These are phyloP conservation scores for Penstemon barbatus DNA, from an alignment of 257 asterid genomes.

Conservation along the genomic window DNA sequence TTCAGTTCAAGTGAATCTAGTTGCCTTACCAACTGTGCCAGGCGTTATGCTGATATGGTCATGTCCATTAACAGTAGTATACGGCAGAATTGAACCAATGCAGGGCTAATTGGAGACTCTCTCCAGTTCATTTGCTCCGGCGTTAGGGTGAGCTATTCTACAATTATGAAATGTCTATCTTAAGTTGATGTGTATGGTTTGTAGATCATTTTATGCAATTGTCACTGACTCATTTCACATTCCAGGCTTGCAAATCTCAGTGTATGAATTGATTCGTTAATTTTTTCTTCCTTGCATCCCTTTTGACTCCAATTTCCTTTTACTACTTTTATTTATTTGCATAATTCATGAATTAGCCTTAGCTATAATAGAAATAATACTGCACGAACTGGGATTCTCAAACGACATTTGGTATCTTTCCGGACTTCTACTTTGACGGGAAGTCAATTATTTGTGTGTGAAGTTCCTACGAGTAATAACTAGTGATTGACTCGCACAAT, in stretches of 20 bases:
- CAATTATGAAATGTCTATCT: neutral
- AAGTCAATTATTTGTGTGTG: no score
- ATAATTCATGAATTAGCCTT: no score
- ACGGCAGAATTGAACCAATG: neutral
- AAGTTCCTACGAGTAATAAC: no score
- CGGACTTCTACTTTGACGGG: no score
- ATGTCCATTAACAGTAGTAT: constrained; percentile 19
- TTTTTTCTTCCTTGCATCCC: neutral
- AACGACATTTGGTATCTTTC: no score
- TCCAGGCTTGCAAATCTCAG: neutral
- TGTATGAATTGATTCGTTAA: no score
- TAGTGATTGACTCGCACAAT: no score
- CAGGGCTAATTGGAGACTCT: neutral
- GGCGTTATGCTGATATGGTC: constrained; percentile 25
- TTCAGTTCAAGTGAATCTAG: constrained; percentile 17
- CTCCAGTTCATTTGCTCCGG: neutral
- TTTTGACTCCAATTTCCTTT: neutral
- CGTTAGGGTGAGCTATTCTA: no score
- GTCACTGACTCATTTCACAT: neutral
- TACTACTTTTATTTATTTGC: no score
- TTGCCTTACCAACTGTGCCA: constrained; percentile 23
- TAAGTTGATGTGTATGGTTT: neutral
- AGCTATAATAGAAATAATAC: no score
- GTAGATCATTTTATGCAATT: no score
- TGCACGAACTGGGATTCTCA: no score